Evolutionary conservation across 345 rosid species (phyloP).

Genomic region (Linum tenue): DNA sequence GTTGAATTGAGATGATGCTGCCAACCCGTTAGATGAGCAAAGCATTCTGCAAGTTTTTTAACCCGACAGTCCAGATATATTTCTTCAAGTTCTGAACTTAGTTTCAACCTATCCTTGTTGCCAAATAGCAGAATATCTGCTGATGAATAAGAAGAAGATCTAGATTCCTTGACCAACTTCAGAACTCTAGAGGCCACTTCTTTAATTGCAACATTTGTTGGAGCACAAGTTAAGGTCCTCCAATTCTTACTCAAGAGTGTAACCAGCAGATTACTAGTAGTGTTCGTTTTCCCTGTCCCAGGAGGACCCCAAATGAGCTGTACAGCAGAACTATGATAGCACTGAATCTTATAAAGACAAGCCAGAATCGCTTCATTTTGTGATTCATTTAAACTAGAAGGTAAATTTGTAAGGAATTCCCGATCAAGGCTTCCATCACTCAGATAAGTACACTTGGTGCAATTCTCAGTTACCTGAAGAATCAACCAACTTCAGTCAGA

Average conservation of each 20-base stretch:
- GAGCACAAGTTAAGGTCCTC: conserved; percentile 14
- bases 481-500: no score
- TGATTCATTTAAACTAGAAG: conserved; percentile 5
- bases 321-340: conserved; percentile 8
- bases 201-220: conserved; percentile 10
- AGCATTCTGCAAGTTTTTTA: conserved; percentile 20
- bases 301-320: conserved; percentile 15
- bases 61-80: conserved; percentile 39
- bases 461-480: no score
- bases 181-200: conserved; percentile 24
- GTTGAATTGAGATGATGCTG: conserved; percentile 14
- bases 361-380: conserved; percentile 3
- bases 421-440: no score
- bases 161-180: conserved; percentile 25
- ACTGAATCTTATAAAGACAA: conserved; percentile 1
- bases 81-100: conserved; percentile 21
- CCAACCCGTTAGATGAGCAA: conserved; percentile 22
- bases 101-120: conserved; percentile 29
- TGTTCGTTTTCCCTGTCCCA: conserved; percentile 20
- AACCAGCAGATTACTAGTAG: background rate
- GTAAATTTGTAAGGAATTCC: no score
- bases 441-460: no score
- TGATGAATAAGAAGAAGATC: conserved; percentile 3
- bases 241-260: conserved; percentile 7
- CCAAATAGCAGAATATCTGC: conserved; percentile 38